Base-by-base conservation (phyloP, 192 early-diverging fungal genomes). In the Coemansia sp. region DNA sequence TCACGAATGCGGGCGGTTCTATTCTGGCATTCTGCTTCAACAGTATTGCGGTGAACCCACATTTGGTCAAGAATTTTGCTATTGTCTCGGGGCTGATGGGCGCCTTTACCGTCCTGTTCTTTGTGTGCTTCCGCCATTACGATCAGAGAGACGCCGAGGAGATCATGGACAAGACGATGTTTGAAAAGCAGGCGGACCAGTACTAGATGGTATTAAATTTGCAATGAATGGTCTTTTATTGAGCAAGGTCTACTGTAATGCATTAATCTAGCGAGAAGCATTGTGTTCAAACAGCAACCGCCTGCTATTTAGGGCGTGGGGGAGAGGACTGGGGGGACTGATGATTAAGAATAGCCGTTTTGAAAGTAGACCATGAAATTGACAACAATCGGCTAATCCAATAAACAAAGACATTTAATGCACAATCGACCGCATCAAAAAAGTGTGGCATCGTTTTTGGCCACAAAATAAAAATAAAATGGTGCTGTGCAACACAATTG, bases 51-150 rank as follows among this genome's bases (percentile, higher is more conserved):
- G 50, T 73, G 12, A 85, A 89, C 67, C 88, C 88, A 55, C 72
- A 85, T 71, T 80, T 87, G 69, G 85, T 86, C 55, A 78, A 86
- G 78, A 87, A 90, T 86, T 91, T 89, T 74, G 75, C 85, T 23
- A 84, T 85, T 69, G 78, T 90, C 42, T 75, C 86, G 17, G 70
- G 74, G 0, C 63, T 86, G 62, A 80, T 77, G 74, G 77, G 74
- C 25, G 85, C 57, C 23, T 71, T 77, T 64, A 68, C 85, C 42
- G 23, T 79, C 31, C 64, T 88, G 44, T 86, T 89, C 59, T 82
- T 66, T 39, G 44, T 85, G 29, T 79, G 69, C 75, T 88, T 88
- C 73, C 75, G 69, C 65, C 76, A 88, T 59, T 79, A 87, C 62
- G 87, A 89, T 66, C 32, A 67, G 27, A 62, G 66, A 8, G 81